These are phyloP conservation scores for Backusella circina DNA, from an alignment of 192 early-diverging fungal genomes.

Conservation along the genomic window DNA sequence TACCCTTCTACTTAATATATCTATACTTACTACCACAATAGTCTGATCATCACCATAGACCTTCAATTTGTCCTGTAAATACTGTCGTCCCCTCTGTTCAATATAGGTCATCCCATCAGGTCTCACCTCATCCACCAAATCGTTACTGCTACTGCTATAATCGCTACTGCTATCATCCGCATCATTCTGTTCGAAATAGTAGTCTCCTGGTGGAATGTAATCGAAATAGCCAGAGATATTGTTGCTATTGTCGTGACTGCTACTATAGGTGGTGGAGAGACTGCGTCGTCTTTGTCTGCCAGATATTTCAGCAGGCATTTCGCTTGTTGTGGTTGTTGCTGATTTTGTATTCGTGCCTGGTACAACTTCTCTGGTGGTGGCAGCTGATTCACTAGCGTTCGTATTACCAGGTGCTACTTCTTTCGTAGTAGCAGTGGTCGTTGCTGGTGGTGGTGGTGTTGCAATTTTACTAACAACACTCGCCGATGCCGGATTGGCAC, in stretches of 20 bases:
- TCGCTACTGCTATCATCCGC: neutral
- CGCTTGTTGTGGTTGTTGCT: neutral
- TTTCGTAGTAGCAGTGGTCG: no score
- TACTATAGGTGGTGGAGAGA: neutral
- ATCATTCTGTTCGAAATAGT: neutral
- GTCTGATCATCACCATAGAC: slow-evolving; percentile 33
- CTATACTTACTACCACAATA: slow-evolving; percentile 25
- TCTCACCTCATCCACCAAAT: neutral
- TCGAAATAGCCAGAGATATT: neutral
- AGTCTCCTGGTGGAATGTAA: neutral
- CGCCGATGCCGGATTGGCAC: neutral
- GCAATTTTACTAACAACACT: neutral
- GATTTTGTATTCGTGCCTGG: neutral
- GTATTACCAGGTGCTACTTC: neutral
- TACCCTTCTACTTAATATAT: neutral
- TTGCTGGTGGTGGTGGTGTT: neutral
- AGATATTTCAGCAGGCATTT: neutral
- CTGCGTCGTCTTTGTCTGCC: neutral
- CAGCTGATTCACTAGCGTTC: no score
- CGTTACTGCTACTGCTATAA: neutral
- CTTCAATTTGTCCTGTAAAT: slow-evolving; percentile 21
- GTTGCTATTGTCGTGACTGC: neutral
- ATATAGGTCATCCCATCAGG: slow-evolving; percentile 1
- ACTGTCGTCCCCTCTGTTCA: slow-evolving; percentile 15
- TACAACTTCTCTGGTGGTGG: neutral